phyloP scores from a whole-genome alignment of 352 stramenopile species.

The Globisporangium ultimum region DNA sequence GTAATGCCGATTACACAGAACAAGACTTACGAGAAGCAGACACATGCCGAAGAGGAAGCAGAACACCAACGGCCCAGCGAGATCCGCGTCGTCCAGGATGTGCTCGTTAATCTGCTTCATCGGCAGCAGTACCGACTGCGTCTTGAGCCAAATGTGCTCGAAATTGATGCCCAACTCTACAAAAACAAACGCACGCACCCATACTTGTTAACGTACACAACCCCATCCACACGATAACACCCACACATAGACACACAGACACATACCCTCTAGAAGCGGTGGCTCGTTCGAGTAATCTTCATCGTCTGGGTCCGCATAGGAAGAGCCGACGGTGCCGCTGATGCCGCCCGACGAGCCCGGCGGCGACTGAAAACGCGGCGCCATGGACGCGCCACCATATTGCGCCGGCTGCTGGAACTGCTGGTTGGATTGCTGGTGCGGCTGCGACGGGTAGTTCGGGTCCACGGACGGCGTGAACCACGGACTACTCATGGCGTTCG shows the following conservation, averaged over 20 bases:
- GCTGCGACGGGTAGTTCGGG: slow-evolving; percentile 36
- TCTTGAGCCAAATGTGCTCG: slow-evolving; percentile 97
- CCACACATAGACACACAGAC: neutral
- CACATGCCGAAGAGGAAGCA: slow-evolving; percentile 93
- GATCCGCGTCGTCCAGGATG: slow-evolving; percentile 91
- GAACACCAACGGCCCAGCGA: slow-evolving; percentile 95
- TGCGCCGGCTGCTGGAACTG: slow-evolving; percentile 4
- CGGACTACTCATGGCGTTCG: slow-evolving; percentile 48
- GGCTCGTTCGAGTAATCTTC: slow-evolving; percentile 96
- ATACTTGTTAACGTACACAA: neutral
- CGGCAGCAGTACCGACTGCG: slow-evolving; percentile 93
- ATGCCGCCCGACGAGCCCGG: slow-evolving; percentile 18
- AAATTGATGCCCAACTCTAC: slow-evolving; percentile 97
- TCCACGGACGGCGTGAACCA: slow-evolving; percentile 62
- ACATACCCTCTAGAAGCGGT: slow-evolving; percentile 91
- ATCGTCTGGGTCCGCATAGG: slow-evolving; percentile 29
- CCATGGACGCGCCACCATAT: neutral
- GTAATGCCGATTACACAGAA: neutral
- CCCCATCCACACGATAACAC: neutral
- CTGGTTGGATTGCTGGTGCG: slow-evolving; percentile 5
- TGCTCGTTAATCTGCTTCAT: slow-evolving; percentile 87
- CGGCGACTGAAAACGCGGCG: slow-evolving; percentile 17
- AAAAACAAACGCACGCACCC: neutral
- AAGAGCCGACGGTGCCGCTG: slow-evolving; percentile 10
- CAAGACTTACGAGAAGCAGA: slow-evolving; percentile 81